Conservation (phyloP, 2,329 filamentous ascomycete genomes). For the Colletotrichum abscissum region DNA sequence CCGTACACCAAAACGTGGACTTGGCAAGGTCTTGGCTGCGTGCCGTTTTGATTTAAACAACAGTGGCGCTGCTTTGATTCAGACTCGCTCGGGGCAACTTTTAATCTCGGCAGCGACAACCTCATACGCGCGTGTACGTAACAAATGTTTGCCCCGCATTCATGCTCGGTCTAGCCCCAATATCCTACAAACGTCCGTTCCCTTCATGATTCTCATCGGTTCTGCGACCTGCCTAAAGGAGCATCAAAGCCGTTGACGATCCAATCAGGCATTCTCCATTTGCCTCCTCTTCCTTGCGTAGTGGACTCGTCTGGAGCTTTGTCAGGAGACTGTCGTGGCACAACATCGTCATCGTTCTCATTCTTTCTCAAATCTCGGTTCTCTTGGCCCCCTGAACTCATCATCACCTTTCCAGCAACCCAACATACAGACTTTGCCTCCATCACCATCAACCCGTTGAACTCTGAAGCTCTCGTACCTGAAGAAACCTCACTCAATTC, state of each 20-base stretch:
- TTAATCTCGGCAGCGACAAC: constrained; percentile 7
- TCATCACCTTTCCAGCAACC: neutral
- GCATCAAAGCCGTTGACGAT: neutral
- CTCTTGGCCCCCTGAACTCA: neutral
- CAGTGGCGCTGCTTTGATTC: neutral
- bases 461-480: neutral
- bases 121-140: neutral
- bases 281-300: neutral
- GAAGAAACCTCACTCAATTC: neutral
- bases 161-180: neutral
- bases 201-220: neutral
- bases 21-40: constrained; percentile 11
- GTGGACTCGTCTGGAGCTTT: neutral
- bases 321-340: neutral
- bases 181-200: constrained; percentile 10
- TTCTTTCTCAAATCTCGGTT: neutral
- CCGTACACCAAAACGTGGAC: neutral
- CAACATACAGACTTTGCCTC: neutral
- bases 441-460: neutral
- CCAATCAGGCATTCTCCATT: neutral
- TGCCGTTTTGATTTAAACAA: neutral
- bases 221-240: constrained; percentile 5
- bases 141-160: constrained; percentile 1
- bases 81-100: neutral
- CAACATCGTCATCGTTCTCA: neutral